Conservation (phyloP, 106 monocot genomes). For the Dendrobium nobile region DNA sequence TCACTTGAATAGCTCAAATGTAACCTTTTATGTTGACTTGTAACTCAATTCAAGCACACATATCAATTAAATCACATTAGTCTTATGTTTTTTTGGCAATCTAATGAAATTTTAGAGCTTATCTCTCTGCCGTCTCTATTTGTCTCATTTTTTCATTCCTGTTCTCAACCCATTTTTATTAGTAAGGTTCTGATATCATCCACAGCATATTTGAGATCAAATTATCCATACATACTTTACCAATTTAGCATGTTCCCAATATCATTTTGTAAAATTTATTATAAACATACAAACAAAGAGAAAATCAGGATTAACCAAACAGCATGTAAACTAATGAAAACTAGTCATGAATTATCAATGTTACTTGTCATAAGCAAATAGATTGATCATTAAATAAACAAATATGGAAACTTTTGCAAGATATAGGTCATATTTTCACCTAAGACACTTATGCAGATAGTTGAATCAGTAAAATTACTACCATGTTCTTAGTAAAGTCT, state of each 20-base stretch:
- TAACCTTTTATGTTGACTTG: too few relatives aligned
- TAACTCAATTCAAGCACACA: too few relatives aligned
- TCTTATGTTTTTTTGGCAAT: too few relatives aligned
- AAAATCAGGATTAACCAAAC: neutral
- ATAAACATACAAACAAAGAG: neutral
- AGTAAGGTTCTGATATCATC: neutral
- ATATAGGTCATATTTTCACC: neutral
- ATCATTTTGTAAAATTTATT: neutral
- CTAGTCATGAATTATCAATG: neutral
- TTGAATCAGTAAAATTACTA: neutral
- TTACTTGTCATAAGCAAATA: neutral
- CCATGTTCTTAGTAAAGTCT: neutral
- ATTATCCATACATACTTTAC: neutral
- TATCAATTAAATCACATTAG: too few relatives aligned
- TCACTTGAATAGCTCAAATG: too few relatives aligned
- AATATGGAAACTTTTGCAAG: neutral
- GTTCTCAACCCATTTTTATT: too few relatives aligned
- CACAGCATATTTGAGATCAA: neutral
- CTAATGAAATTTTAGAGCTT: too few relatives aligned
- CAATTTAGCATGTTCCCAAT: neutral
- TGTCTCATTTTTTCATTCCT: too few relatives aligned
- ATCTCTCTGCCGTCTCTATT: too few relatives aligned
- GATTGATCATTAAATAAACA: neutral
- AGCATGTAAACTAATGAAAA: neutral
- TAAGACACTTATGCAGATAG: neutral